phyloP scores from a whole-genome alignment of 2,329 filamentous ascomycete genomes.

The Fusarium marasasianum region DNA sequence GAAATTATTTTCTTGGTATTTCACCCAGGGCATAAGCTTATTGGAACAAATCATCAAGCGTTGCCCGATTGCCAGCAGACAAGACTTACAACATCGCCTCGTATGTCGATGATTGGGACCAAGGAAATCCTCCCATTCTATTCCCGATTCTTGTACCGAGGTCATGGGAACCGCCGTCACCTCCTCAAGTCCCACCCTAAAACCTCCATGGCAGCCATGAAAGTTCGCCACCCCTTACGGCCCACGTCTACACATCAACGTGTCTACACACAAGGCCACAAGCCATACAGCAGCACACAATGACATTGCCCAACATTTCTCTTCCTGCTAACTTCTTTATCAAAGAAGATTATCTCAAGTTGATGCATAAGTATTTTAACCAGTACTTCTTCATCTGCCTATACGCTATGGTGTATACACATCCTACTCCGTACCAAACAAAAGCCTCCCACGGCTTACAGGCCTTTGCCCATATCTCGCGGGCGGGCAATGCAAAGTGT shows the following conservation, averaged over 20 bases:
- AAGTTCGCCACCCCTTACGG: rapidly evolving
- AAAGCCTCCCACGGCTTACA: background rate
- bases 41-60: background rate
- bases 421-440: background rate
- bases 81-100: background rate
- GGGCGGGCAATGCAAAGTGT: background rate
- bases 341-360: background rate
- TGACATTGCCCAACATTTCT: background rate
- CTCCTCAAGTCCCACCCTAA: rapidly evolving
- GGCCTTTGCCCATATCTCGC: background rate
- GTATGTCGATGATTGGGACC: rapidly evolving
- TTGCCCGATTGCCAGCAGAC: background rate
- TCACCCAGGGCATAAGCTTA: background rate
- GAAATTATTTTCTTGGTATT: rapidly evolving
- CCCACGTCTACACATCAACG: background rate
- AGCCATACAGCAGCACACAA: background rate
- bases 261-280: background rate
- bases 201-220: background rate
- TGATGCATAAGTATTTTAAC: background rate
- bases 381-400: background rate
- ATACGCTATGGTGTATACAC: background rate
- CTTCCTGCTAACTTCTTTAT: background rate
- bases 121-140: rapidly evolving
- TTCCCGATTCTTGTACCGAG: rapidly evolving
- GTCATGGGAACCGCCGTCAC: rapidly evolving